Base-by-base conservation (phyloP, 2,329 filamentous ascomycete genomes). In the Lachnellula occidentalis region DNA sequence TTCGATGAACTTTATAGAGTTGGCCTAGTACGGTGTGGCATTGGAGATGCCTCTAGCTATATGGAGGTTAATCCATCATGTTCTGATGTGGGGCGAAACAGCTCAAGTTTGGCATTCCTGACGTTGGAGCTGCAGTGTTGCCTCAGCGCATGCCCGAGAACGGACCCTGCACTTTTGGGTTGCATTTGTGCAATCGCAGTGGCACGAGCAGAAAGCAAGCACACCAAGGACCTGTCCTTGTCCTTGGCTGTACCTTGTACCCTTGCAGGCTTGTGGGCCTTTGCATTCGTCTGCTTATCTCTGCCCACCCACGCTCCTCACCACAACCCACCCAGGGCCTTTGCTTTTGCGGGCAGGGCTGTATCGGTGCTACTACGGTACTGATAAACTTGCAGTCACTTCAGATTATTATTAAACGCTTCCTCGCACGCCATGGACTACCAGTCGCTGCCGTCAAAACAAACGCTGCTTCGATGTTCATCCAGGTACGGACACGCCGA, bases 351-450 rank as follows among this genome's bases (percentile, higher is more conserved):
- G 34, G 31, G 39, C 48, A 51, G 43, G 53, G 37, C 22, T 50
- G 34, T 41, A 50, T 36, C 34, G 36, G 19, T 39, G 37, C 17
- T 48, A 42, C 36, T 31, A 42, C 34, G 7, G 24, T 31, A 15
- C 46, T 53, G 54, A 56, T 56, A 56, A 56, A 56, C 54, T 53
- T 50, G 54, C 54, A 51, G 43, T 51, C 47, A 45, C 49, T 12
- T 31, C 27, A 11, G 27, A 9, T 31, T 53, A 34, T 56, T 45
- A 53, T 54, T 54, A 54, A 53, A 54, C 51, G 48, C 24, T 39
- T 24, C 22, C 47, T 45, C 46, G 31, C 22, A 51, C 24, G 24
- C 53, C 50, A 43, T 45, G 47, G 50, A 56, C 54, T 48, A 56
- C 48, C 46, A 55, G 47, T 51, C 48, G 34, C 51, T 34, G 42